Evolutionary conservation across 1,139 yeast genomes (phyloP).

Genomic region (Fermentozyma sake): DNA sequence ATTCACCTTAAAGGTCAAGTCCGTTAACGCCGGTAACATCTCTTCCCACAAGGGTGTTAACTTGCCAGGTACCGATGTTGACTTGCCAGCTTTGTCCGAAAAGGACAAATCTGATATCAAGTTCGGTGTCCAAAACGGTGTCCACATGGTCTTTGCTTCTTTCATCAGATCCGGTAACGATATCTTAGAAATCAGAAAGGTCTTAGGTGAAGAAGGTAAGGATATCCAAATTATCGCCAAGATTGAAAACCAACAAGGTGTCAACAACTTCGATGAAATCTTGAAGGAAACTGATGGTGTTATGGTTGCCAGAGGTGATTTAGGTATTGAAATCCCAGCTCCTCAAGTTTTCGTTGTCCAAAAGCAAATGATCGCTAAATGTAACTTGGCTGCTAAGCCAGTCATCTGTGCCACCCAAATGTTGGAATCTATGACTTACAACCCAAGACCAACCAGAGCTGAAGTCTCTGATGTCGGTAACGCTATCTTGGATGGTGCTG

Average conservation of each 20-base stretch:
- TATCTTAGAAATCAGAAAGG: slow-evolving; percentile 84
- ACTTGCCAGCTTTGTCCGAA: slow-evolving; percentile 95
- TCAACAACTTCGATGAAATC: slow-evolving; percentile 96
- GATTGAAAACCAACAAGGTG: slow-evolving; percentile 99
- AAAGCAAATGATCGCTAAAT: slow-evolving; percentile 97
- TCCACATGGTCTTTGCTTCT: slow-evolving; percentile 97
- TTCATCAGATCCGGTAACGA: slow-evolving; percentile 95
- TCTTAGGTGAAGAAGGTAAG: slow-evolving; percentile 94
- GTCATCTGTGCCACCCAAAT: slow-evolving; percentile 99
- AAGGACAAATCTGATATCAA: slow-evolving; percentile 88
- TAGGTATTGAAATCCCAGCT: slow-evolving; percentile 99
- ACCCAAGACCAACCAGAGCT: slow-evolving; percentile 99
- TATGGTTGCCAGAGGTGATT: slow-evolving; percentile 99
- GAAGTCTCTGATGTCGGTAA: slow-evolving; percentile 99
- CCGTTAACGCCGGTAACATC: slow-evolving; percentile 92
- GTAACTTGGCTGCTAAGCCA: slow-evolving; percentile 99
- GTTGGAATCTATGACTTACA: slow-evolving; percentile 99
- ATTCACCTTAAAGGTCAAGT: slow-evolving; percentile 75
- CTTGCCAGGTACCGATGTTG: slow-evolving; percentile 98
- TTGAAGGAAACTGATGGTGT: slow-evolving; percentile 96
- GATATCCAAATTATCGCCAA: slow-evolving; percentile 93
- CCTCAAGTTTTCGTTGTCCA: slow-evolving; percentile 98
- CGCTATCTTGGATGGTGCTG: slow-evolving; percentile 99
- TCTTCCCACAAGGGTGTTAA: slow-evolving; percentile 98
- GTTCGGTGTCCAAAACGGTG: slow-evolving; percentile 95